Evolutionary conservation across 495 filamentous ascomycete genomes (phyloP), one percentile per base, ranked within the genome.

Genomic region (Cetradonia linearis): DNA sequence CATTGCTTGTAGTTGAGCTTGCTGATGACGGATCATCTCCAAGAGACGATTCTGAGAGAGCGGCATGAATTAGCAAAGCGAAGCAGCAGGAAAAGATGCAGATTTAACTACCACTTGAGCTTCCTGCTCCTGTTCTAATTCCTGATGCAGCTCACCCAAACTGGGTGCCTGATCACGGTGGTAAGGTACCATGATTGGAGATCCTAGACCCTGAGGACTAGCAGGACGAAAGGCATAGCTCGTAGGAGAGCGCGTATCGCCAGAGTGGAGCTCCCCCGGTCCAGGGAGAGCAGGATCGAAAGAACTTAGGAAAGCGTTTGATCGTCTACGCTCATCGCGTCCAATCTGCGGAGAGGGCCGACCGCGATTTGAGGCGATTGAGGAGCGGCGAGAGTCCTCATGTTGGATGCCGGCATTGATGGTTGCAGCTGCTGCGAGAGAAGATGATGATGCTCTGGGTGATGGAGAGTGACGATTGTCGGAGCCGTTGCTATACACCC

Each of bases 71-170:
- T 16, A 61, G 49, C 50, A 23, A 48, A 50, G 34, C 11, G 36
- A 34, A 27, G 0, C 13, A 30, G 1, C 6, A 40, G n/a, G n/a
- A 20, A 60, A 25, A 61, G 14, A 38, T n/a, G 40, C 36, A 49
- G 56, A 38, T 54, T 55, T 16, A 18, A 78, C 48, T 74, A 89
- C 86, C 71, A 98, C 93, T 74, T 96, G 92, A 13, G 84, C 89
- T 72, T 98, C 93, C 71, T 96, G 91, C 69, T 98, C 93, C 54
- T 86, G 87, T 72, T 98, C 93, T 8, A 96, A 77, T 69, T 95
- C 89, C 66, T 98, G 92, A 68, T 96, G 91, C 40, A 98, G 77
- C 72, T 96, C 92, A n/a, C 92, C 92, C 48, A 96, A 72, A 59
- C 88, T 95, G 1, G 90, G 90, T 10, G 87, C 74, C 11, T 83